Percentiles rank a stretch among this genome's conserved stretches.
These are phyloP conservation scores for Schizosaccharomyces cryophilus DNA, from an alignment of 805 yeast genomes.

Conservation along the genomic window DNA sequence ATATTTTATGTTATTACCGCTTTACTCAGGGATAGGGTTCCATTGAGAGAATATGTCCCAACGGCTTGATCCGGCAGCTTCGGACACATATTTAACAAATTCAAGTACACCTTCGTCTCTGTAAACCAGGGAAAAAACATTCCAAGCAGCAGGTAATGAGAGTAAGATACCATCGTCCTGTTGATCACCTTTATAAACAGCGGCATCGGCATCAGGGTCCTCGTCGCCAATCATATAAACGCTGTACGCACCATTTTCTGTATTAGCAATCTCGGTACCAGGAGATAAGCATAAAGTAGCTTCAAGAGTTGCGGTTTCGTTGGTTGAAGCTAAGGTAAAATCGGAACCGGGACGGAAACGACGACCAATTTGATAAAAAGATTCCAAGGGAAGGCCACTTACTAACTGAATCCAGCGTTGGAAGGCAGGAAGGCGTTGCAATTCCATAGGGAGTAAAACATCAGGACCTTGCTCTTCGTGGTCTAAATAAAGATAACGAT, in stretches of 20 bases:
- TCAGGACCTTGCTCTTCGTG: slow-evolving; percentile 13
- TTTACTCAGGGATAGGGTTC: not conserved
- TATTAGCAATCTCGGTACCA: slow-evolving; percentile 10
- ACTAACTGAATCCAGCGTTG: slow-evolving; percentile 41
- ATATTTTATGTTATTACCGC: not conserved
- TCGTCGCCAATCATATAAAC: slow-evolving; percentile 38
- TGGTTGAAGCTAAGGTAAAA: slow-evolving; percentile 64
- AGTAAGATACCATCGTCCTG: slow-evolving; percentile 40
- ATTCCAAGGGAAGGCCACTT: slow-evolving; percentile 31
- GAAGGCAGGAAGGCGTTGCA: slow-evolving; percentile 38
- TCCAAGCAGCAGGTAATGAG: slow-evolving; percentile 67
- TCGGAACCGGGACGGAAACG: slow-evolving; percentile 90
- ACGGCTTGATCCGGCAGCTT: slow-evolving; percentile 67
- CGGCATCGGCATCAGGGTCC: slow-evolving; percentile 49
- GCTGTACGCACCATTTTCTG: slow-evolving; percentile 79
- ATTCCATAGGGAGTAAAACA: slow-evolving; percentile 29
- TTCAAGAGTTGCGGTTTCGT: slow-evolving; percentile 28
- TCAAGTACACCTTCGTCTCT: slow-evolving; percentile 72
- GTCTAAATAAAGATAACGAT: slow-evolving; percentile 61
- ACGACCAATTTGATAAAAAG: slow-evolving; percentile 49
- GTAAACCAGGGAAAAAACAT: slow-evolving; percentile 46
- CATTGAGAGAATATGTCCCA: slow-evolving; percentile 51
- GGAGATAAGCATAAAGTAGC: slow-evolving; percentile 71
- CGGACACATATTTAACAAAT: slow-evolving; percentile 77
- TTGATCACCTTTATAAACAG: slow-evolving; percentile 32